Evolutionary conservation across 179 eudicot genomes (phyloP).

Genomic region (Pouteria campechiana): DNA sequence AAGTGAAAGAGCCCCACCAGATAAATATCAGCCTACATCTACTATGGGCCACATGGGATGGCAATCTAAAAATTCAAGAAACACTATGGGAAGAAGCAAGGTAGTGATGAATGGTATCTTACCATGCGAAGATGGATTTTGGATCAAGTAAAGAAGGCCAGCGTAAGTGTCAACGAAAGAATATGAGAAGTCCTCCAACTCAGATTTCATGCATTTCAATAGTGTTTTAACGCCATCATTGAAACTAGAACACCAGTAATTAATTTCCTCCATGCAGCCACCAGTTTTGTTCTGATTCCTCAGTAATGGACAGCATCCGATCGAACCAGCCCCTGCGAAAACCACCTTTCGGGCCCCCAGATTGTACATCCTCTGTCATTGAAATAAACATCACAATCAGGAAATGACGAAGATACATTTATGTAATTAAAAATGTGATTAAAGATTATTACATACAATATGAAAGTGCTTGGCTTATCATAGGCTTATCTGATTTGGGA

Average conservation of each 20-base stretch:
- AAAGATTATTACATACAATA: no score
- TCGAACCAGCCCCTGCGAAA: constrained; percentile 31
- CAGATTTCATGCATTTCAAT: constrained; percentile 19
- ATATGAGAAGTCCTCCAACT: constrained; percentile 35
- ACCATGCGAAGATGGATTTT: constrained; percentile 54
- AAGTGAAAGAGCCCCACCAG: no score
- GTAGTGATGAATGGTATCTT: no score
- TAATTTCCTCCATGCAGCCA: constrained; percentile 47
- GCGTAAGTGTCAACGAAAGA: constrained; percentile 37
- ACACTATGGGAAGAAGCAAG: no score
- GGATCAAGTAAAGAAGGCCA: constrained; percentile 28
- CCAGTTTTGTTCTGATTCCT: constrained; percentile 26
- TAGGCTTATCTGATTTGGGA: no score
- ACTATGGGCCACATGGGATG: no score
- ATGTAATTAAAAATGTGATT: no score
- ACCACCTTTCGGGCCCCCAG: constrained; percentile 60
- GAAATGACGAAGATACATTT: no score
- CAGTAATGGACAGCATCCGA: constrained; percentile 64
- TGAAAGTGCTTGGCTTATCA: no score
- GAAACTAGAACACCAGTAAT: constrained; percentile 37
- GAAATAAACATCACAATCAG: not conserved
- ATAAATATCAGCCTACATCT: no score
- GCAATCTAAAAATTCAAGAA: no score
- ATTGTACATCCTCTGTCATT: constrained; percentile 34
- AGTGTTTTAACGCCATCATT: constrained; percentile 34